phyloP scores from a whole-genome alignment of 2,329 filamentous ascomycete species.

The Biscogniauxia mediterranea region DNA sequence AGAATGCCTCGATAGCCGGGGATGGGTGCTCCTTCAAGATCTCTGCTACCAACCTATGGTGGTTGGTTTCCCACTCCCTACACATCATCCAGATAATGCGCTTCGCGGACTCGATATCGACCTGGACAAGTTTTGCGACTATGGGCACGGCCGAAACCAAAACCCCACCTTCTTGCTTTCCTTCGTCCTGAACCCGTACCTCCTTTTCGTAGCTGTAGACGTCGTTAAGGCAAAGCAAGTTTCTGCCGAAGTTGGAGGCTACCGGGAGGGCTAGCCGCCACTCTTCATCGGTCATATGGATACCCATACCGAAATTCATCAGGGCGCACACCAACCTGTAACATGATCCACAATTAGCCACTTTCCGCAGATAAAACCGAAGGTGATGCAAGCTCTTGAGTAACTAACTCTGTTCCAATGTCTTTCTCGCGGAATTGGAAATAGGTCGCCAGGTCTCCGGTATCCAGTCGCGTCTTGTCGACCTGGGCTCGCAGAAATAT shows the following conservation, averaged over 20 bases:
- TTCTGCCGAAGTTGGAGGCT: constrained; percentile 37
- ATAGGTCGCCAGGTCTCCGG: constrained; percentile 33
- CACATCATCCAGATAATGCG: constrained; percentile 31
- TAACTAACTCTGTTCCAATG: constrained; percentile 38
- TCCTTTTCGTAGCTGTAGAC: constrained; percentile 43
- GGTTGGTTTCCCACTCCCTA: constrained; percentile 33
- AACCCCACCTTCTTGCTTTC: constrained; percentile 22
- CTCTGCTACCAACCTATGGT: constrained; percentile 16
- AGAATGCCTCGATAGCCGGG: constrained; percentile 3
- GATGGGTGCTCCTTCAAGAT: constrained; percentile 2
- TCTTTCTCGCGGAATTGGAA: constrained; percentile 39
- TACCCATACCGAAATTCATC: constrained; percentile 37
- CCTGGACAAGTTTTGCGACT: constrained; percentile 24
- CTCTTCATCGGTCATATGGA: constrained; percentile 29
- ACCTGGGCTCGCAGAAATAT: constrained; percentile 42
- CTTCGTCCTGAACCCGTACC: constrained; percentile 10
- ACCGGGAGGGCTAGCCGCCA: constrained; percentile 22
- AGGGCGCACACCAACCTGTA: constrained; percentile 34
- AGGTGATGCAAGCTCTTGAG: neutral
- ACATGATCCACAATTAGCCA: neutral
- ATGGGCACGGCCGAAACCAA: constrained; percentile 35
- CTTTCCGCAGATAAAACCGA: neutral
- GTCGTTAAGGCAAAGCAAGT: constrained; percentile 39
- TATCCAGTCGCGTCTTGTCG: constrained; percentile 27
- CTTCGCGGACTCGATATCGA: constrained; percentile 25